Percentiles rank a stretch among this genome's conserved stretches.
These are phyloP conservation scores for Trichosporon inkin DNA, from an alignment of 1,284 basidiomycete species.

Conservation along the genomic window DNA sequence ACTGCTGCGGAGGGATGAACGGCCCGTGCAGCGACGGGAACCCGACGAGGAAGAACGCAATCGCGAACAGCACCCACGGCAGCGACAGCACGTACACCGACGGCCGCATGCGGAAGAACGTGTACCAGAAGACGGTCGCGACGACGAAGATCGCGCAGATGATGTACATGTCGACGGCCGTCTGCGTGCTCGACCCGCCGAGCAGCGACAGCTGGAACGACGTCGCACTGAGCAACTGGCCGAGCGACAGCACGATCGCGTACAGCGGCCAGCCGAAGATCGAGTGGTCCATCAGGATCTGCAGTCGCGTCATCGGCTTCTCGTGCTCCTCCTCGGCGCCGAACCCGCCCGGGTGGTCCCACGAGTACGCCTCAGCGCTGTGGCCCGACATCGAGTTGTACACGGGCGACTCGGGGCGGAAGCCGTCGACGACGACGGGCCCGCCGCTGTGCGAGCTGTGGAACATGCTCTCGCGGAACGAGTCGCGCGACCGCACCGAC, in stretches of 20 bases:
- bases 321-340: constrained; percentile 54
- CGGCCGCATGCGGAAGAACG: constrained; percentile 80
- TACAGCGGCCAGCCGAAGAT: constrained; percentile 82
- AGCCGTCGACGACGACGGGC: constrained; percentile 63
- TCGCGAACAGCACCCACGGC: constrained; percentile 82
- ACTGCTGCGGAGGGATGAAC: constrained; percentile 62
- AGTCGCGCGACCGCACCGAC: constrained; percentile 65
- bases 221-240: constrained; percentile 65
- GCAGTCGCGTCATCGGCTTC: constrained; percentile 69
- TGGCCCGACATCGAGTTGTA: constrained; percentile 46
- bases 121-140: constrained; percentile 80
- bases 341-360: constrained; percentile 40
- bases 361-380: constrained; percentile 20
- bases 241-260: constrained; percentile 76
- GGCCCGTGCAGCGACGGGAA: constrained; percentile 67
- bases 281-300: constrained; percentile 72
- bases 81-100: constrained; percentile 77
- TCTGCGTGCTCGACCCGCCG: constrained; percentile 76
- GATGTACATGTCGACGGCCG: constrained; percentile 78
- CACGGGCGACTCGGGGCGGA: constrained; percentile 60
- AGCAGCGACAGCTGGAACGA: constrained; percentile 90
- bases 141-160: constrained; percentile 78
- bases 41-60: constrained; percentile 85
- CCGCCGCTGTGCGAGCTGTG: constrained; percentile 20
- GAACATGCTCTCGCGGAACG: constrained; percentile 42